Evolutionary conservation across 345 rosid species (phyloP).

Genomic region (Linum usitatissimum): DNA sequence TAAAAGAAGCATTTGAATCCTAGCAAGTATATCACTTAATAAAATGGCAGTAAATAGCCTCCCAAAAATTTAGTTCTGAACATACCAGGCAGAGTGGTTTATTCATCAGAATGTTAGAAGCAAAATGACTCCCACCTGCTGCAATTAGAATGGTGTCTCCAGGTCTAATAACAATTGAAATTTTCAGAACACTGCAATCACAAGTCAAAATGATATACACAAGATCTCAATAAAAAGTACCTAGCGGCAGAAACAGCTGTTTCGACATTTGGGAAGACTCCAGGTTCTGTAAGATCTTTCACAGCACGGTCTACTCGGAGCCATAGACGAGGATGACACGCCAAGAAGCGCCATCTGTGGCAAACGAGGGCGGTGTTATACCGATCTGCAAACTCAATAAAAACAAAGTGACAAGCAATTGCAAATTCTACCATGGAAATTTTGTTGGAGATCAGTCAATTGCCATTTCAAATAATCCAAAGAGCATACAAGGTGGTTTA

Average conservation of each 20-base stretch:
- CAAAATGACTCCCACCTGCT: slow-evolving; percentile 67
- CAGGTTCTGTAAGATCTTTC: slow-evolving; percentile 47
- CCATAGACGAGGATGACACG: slow-evolving; percentile 95
- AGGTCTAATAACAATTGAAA: slow-evolving; percentile 42
- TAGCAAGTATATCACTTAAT: background rate
- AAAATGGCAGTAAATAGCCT: background rate
- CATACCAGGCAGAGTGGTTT: slow-evolving; percentile 95
- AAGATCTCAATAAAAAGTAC: slow-evolving; percentile 28
- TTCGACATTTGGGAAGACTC: slow-evolving; percentile 64
- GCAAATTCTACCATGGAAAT: background rate
- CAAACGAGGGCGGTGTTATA: slow-evolving; percentile 99
- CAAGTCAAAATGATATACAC: slow-evolving; percentile 3
- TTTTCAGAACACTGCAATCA: slow-evolving; percentile 11
- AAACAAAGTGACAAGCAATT: slow-evolving; percentile 31
- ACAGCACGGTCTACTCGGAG: slow-evolving; percentile 73
- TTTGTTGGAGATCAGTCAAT: background rate
- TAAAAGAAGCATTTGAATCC: background rate
- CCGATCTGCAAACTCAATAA: slow-evolving; percentile 91
- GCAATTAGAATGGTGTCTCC: slow-evolving; percentile 90
- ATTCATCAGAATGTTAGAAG: slow-evolving; percentile 71
- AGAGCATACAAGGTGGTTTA: background rate
- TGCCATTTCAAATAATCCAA: background rate
- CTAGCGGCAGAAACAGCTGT: slow-evolving; percentile 87
- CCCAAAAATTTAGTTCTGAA: background rate
- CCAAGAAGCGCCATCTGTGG: slow-evolving; percentile 96